Conservation (phyloP, 2,329 filamentous ascomycete species). For the Hymenotorrendiella dingleyae region DNA sequence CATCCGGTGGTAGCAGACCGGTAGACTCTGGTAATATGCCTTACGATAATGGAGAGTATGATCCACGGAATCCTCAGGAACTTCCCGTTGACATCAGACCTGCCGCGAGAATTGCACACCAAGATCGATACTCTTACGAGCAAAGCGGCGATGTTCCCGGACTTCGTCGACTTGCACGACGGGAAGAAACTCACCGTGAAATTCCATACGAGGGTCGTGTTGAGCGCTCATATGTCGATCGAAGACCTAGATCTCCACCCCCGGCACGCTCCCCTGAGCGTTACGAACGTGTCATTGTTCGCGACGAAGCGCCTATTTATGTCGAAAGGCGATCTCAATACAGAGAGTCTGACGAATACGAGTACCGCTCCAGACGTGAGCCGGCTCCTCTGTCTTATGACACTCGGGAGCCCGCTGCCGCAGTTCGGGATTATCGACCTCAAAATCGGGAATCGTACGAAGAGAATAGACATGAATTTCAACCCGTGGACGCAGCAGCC, state of each 20-base stretch:
- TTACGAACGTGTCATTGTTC: conserved; percentile 16
- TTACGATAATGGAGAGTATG: conserved; percentile 22
- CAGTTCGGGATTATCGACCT: conserved; percentile 11
- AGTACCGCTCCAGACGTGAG: conserved; percentile 18
- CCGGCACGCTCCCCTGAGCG: conserved; percentile 8
- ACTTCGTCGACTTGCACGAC: conserved; percentile 7
- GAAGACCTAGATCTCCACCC: conserved; percentile 9
- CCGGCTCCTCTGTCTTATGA: conserved; percentile 15
- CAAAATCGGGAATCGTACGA: conserved; percentile 15
- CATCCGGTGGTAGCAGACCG: conserved; percentile 9
- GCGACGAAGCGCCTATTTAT: conserved; percentile 16
- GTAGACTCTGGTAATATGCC: conserved; percentile 9
- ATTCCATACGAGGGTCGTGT: conserved; percentile 8
- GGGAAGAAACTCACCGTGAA: conserved; percentile 9
- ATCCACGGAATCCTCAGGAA: conserved; percentile 21
- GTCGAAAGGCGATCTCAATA: conserved; percentile 16
- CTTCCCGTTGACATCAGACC: conserved; percentile 11
- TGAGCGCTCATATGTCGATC: conserved; percentile 11
- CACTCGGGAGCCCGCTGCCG: conserved; percentile 6
- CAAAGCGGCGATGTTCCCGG: neutral
- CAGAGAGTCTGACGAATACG: conserved; percentile 14
- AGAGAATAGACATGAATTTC: conserved; percentile 13
- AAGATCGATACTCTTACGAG: conserved; percentile 4
- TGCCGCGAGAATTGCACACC: conserved; percentile 2
- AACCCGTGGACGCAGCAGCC: conserved; percentile 14